Evolutionary conservation across 495 filamentous ascomycete species (phyloP).

Genomic region (Elaphomyces granulatus): DNA sequence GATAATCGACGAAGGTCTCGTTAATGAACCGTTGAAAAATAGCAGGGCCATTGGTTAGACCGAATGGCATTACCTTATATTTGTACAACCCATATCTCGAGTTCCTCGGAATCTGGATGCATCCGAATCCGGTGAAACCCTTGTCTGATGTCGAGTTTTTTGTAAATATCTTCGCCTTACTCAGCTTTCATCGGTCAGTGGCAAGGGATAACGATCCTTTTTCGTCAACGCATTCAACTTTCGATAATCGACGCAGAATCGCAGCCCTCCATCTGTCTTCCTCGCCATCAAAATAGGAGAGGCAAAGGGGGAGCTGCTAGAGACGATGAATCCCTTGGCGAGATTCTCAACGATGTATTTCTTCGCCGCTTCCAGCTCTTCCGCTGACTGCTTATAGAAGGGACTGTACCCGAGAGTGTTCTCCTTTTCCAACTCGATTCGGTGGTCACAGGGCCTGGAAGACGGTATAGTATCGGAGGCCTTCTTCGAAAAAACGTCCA

Average conservation of each 20-base stretch:
- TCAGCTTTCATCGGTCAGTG: conserved; percentile 28
- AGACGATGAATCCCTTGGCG: conserved; percentile 10
- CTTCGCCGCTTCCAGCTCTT: conserved; percentile 11
- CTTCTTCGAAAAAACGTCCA: neutral
- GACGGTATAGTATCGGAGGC: conserved; percentile 4
- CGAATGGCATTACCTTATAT: conserved; percentile 22
- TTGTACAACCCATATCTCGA: conserved; percentile 14
- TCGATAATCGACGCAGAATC: conserved; percentile 33
- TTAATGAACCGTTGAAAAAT: conserved; percentile 21
- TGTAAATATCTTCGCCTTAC: conserved; percentile 21
- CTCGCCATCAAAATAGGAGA: conserved; percentile 22
- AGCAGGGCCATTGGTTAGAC: conserved; percentile 12
- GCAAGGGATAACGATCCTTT: conserved; percentile 32
- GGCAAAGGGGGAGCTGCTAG: conserved; percentile 7
- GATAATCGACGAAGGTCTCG: conserved; percentile 9
- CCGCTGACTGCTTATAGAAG: conserved; percentile 14
- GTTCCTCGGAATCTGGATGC: conserved; percentile 9
- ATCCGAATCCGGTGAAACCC: conserved; percentile 26
- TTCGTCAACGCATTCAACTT: conserved; percentile 27
- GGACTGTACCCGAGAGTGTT: conserved; percentile 4
- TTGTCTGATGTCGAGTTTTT: conserved; percentile 31
- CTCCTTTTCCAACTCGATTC: conserved; percentile 4
- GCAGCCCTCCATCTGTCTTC: conserved; percentile 19
- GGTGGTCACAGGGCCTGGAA: conserved; percentile 2
- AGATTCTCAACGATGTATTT: conserved; percentile 12